These are phyloP conservation scores for Solanum gandarillasii DNA, from an alignment of 257 asterid genomes.

Conservation along the genomic window DNA sequence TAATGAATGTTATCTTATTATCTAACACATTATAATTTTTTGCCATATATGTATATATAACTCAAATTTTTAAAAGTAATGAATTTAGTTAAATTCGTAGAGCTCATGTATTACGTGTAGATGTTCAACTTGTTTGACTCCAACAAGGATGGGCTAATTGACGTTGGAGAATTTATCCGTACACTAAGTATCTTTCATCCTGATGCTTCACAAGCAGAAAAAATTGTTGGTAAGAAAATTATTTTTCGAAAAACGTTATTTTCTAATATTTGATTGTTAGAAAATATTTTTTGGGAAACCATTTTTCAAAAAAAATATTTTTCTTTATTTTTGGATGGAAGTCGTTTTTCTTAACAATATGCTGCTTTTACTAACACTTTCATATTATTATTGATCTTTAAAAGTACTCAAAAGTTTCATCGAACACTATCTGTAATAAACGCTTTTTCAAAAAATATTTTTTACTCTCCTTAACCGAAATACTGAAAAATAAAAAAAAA, in stretches of 20 bases:
- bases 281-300: not conserved
- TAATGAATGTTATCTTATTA: not conserved
- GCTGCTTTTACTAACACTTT: not conserved
- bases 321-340: not conserved
- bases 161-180: conserved; percentile 3
- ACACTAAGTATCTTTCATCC: conserved; percentile 30
- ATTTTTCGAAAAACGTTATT: not conserved
- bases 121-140: conserved; percentile 16
- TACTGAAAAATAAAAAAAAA: not conserved
- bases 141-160: conserved; percentile 4
- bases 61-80: not conserved
- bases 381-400: not conserved
- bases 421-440: not conserved
- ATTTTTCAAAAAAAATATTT: not conserved
- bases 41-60: not conserved
- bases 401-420: not conserved
- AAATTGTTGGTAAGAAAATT: conserved; percentile 10
- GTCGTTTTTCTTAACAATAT: not conserved
- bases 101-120: not conserved
- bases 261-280: not conserved
- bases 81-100: not conserved
- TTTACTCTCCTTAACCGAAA: not conserved
- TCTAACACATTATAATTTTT: not conserved
- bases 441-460: not conserved
- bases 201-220: conserved; percentile 37